Evolutionary conservation across 345 rosid genomes (phyloP).

Genomic region (Cochlearia excelsa): DNA sequence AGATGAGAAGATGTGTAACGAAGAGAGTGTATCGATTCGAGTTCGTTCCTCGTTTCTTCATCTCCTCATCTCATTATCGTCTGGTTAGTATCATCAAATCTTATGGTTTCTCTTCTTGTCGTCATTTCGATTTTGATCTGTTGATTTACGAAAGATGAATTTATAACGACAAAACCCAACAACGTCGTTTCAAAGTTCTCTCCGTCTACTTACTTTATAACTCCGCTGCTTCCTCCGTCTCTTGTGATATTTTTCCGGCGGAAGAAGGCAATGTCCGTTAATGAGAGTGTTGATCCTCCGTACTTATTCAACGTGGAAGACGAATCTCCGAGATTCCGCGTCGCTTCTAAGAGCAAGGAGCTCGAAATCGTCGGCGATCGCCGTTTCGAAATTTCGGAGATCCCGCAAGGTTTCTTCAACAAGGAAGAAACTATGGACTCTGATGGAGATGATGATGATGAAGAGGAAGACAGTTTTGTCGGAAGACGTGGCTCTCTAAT

Average conservation of each 20-base stretch:
- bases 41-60: no score
- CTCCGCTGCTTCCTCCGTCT: conserved; percentile 11
- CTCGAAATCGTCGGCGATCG: conserved; percentile 56
- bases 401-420: conserved; percentile 33
- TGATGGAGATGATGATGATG: conserved; percentile 53
- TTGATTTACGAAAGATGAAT: no score
- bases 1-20: no score
- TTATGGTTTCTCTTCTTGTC: no score
- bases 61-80: no score
- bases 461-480: conserved; percentile 25
- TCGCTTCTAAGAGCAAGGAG: conserved; percentile 45
- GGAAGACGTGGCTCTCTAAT: conserved; percentile 1
- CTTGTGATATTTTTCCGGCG: background rate
- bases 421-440: conserved; percentile 38
- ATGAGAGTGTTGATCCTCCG: conserved; percentile 45
- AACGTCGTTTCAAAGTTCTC: conserved; percentile 17
- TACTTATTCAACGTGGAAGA: conserved; percentile 55
- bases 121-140: no score
- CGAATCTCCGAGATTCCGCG: conserved; percentile 43
- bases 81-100: no score
- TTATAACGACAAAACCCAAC: no score
- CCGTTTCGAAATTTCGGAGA: conserved; percentile 43
- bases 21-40: no score
- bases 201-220: background rate
- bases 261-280: conserved; percentile 23